Evolutionary conservation across 75 land plant genomes (phyloP).

Genomic region (Sequoia sempervirens): DNA sequence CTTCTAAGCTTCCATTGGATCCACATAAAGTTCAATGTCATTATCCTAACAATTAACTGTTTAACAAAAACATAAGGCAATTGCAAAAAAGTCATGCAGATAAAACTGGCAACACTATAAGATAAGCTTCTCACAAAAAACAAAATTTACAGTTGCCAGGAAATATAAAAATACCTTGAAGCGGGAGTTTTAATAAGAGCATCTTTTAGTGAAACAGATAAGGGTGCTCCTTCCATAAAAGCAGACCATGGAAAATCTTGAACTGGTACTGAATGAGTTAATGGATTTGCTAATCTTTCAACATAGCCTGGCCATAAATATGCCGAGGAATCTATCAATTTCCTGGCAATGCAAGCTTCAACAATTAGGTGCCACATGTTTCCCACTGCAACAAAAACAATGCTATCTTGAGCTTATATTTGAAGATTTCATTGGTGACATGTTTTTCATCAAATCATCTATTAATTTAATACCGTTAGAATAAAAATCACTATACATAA

Average conservation of each 20-base stretch:
- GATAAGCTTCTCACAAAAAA: not conserved
- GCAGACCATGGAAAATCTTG: slow-evolving; percentile 77
- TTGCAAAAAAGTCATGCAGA: not conserved
- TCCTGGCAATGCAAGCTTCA: slow-evolving; percentile 89
- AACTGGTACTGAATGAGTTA: slow-evolving; percentile 34
- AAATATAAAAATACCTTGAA: slow-evolving; percentile 59
- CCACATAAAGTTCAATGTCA: slow-evolving; percentile 15
- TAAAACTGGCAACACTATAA: not conserved
- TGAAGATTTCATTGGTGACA: not conserved
- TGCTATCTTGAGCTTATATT: not conserved
- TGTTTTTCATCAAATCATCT: not conserved
- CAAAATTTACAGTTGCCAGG: not conserved
- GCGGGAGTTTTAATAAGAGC: slow-evolving; percentile 76
- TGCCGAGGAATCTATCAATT: slow-evolving; percentile 80
- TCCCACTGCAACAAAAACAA: slow-evolving; percentile 57
- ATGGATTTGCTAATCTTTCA: slow-evolving; percentile 35
- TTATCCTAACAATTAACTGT: slow-evolving; percentile 3
- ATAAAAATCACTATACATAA: not conserved
- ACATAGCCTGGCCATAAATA: slow-evolving; percentile 89
- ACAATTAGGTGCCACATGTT: slow-evolving; percentile 87
- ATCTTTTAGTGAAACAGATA: slow-evolving; percentile 47
- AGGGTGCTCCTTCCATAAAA: slow-evolving; percentile 74
- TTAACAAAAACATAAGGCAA: not conserved
- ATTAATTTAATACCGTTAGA: not conserved
- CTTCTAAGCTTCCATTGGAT: slow-evolving; percentile 80